These are phyloP conservation scores for Pelargonium citronellum DNA, from an alignment of 441 rosid species.

Conservation along the genomic window DNA sequence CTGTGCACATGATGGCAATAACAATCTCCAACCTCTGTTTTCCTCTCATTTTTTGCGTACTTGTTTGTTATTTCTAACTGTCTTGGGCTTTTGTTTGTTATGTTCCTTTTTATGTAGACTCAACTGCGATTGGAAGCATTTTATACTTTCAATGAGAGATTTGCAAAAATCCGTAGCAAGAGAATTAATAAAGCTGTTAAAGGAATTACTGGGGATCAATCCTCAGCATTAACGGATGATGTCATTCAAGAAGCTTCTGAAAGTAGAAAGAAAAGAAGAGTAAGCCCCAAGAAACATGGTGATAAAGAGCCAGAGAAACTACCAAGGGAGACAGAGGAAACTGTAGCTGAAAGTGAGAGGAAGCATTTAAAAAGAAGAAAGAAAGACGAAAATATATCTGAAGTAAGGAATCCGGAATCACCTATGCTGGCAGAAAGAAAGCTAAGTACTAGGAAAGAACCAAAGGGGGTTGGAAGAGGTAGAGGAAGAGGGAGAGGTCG, in stretches of 20 bases:
- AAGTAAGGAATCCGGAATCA: constrained; percentile 23
- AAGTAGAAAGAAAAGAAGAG: constrained; percentile 36
- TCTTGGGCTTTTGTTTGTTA: constrained; percentile 16
- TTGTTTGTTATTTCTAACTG: constrained; percentile 8
- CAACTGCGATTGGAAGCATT: constrained; percentile 95
- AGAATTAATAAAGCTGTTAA: constrained; percentile 84
- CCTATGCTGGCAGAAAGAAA: constrained; percentile 13
- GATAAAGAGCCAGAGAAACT: constrained; percentile 30
- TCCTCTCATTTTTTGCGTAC: background rate
- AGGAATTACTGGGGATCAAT: constrained; percentile 63
- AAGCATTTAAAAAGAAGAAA: constrained; percentile 33
- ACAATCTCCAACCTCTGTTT: too few relatives aligned
- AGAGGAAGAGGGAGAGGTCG: constrained; percentile 38
- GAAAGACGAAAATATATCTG: constrained; percentile 23
- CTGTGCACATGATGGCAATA: too few relatives aligned
- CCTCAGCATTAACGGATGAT: constrained; percentile 41
- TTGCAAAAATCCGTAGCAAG: constrained; percentile 89
- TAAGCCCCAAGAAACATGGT: constrained; percentile 26
- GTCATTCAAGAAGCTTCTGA: constrained; percentile 33
- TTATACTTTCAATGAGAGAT: constrained; percentile 88
- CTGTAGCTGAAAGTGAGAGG: constrained; percentile 30
- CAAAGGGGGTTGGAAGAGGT: constrained; percentile 32
- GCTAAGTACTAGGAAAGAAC: constrained; percentile 21
- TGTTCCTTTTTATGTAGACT: constrained; percentile 43
- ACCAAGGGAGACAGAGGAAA: constrained; percentile 30